A percentile compares a stretch with the other conserved stretches of the same genome.
These are phyloP conservation scores for Citrus medica DNA, from an alignment of 345 rosid species.

Conservation along the genomic window DNA sequence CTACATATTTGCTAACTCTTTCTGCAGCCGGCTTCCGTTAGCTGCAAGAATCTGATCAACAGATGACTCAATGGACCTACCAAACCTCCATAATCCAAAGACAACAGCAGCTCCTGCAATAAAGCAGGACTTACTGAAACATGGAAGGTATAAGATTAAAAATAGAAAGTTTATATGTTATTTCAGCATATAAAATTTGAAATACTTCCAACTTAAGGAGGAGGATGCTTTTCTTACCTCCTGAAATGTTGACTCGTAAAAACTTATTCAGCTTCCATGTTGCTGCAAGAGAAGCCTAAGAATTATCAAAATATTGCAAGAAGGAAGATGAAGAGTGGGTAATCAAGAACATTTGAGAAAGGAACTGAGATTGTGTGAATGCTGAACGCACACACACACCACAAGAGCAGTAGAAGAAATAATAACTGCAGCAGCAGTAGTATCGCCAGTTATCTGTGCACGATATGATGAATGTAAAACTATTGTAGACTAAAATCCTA, in stretches of 20 bases:
- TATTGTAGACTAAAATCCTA: neutral
- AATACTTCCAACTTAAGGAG: neutral
- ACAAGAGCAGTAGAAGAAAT: neutral
- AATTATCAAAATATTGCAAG: conserved; percentile 7
- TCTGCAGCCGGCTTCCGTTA: conserved; percentile 64
- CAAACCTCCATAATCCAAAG: conserved; percentile 34
- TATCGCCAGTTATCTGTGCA: neutral
- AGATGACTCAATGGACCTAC: conserved; percentile 37
- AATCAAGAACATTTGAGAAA: neutral
- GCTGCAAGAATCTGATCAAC: conserved; percentile 57
- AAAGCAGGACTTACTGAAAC: neutral
- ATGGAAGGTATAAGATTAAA: neutral
- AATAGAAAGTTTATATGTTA: neutral
- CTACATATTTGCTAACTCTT: conserved; percentile 72
- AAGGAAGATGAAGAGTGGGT: neutral
- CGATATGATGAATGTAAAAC: neutral
- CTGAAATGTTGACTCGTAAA: conserved; percentile 21
- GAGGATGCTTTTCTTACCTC: conserved; percentile 23
- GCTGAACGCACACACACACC: neutral
- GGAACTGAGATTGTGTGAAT: neutral
- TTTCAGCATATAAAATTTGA: neutral
- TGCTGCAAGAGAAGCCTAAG: conserved; percentile 29
- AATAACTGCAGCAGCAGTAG: neutral
- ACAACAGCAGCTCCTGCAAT: conserved; percentile 40
- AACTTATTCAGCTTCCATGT: conserved; percentile 34